A percentile compares a stretch with the other conserved stretches of the same genome.
These are phyloP conservation scores for Aspergillus intermedius DNA, from an alignment of 2,329 filamentous ascomycete species.

Conservation along the genomic window DNA sequence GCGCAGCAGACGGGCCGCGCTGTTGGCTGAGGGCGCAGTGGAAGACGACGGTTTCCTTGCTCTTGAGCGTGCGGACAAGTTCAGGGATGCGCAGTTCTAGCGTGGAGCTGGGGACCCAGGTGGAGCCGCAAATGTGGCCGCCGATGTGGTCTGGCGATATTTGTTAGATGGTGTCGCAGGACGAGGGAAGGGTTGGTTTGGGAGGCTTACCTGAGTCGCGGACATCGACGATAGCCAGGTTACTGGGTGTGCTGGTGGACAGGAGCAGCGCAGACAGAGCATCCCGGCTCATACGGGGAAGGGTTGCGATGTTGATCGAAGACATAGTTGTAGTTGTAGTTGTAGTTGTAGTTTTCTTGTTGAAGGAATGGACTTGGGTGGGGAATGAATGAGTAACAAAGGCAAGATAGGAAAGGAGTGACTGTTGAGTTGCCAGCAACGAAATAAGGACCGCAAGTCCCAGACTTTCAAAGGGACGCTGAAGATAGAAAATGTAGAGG, in stretches of 20 bases:
- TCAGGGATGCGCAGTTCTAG: conserved; percentile 74
- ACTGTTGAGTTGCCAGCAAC: not conserved
- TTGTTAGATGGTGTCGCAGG: not conserved
- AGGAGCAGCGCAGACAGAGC: conserved; percentile 62
- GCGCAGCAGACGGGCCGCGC: conserved; percentile 75
- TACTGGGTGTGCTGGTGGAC: conserved; percentile 38
- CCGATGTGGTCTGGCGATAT: conserved; percentile 67
- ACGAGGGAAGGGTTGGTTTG: not conserved
- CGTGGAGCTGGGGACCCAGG: conserved; percentile 65
- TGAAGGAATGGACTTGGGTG: not conserved
- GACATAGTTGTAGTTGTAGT: conserved; percentile 29
- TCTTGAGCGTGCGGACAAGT: conserved; percentile 68
- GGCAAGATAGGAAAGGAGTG: not conserved
- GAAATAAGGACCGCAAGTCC: not conserved
- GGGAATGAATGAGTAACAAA: not conserved
- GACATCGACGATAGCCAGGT: conserved; percentile 76
- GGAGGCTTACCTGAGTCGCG: conserved; percentile 63
- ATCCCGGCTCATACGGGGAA: conserved; percentile 63
- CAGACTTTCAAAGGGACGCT: not conserved
- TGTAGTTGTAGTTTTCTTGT: not conserved
- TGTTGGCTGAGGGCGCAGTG: conserved; percentile 92
- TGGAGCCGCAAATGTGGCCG: conserved; percentile 74
- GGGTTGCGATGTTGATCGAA: conserved; percentile 54
- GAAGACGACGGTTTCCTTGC: conserved; percentile 81
- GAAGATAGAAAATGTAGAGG: not conserved